A percentile compares a stretch with the other conserved stretches of the same genome.
Conservation (phyloP, 768 basidiomycete genomes). For the Psilocybe azurescens region DNA sequence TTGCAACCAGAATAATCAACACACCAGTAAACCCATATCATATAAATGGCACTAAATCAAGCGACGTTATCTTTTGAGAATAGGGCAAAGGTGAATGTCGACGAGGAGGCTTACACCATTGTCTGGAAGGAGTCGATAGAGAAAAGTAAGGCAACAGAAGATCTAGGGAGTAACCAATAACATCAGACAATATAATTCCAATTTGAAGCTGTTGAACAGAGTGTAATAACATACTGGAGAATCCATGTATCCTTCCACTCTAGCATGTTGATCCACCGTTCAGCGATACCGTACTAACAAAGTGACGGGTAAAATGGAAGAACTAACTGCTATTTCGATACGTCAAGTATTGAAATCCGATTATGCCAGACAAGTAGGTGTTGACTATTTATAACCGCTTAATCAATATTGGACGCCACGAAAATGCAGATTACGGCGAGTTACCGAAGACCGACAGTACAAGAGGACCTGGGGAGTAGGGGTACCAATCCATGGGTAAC, state of each 20-base stretch:
- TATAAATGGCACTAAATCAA: conserved; percentile 28
- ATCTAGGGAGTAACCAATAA: not conserved
- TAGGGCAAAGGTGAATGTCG: not conserved
- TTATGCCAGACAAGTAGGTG: conserved; percentile 30
- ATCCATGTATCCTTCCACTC: conserved; percentile 33
- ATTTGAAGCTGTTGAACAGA: not conserved
- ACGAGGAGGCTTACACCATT: conserved; percentile 33
- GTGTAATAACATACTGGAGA: conserved; percentile 1
- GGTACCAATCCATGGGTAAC: not conserved
- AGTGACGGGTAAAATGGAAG: conserved; percentile 10
- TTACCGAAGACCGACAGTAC: conserved; percentile 30
- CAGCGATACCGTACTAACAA: not conserved
- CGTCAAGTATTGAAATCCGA: conserved; percentile 34
- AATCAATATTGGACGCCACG: not conserved
- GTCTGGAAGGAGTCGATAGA: conserved; percentile 8
- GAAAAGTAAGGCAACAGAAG: not conserved
- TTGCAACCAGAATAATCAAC: not conserved
- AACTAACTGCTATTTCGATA: conserved; percentile 39
- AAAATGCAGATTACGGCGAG: not conserved
- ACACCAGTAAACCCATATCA: conserved; percentile 31
- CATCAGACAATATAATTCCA: not conserved
- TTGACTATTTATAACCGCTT: conserved; percentile 25
- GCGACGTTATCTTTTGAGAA: not conserved
- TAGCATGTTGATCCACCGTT: not conserved
- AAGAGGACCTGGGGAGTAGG: conserved; percentile 16